Evolutionary conservation across 208 protist species (phyloP), one percentile per base, ranked within the genome.

Genomic region (Wallacemonas sp.): DNA sequence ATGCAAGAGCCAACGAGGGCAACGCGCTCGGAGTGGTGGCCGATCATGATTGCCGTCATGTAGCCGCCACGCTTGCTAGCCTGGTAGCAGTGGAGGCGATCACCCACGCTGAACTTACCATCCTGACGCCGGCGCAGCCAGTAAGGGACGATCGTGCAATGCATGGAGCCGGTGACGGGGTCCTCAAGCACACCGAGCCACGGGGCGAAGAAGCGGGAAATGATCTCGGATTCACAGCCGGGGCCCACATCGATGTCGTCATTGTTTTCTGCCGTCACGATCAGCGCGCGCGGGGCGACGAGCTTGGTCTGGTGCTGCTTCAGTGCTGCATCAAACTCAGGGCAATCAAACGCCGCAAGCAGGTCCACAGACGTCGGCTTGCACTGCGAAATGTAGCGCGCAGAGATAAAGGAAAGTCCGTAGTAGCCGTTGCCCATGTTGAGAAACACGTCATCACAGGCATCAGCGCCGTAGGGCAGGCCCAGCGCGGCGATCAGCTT

Each of bases 161-260:
- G 55, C 60, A 73, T 52, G 29, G 75, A 73, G 53, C 83, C 81
- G 8, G 87, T 84, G 21, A 93, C 87, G 19, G 80, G 73, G 62
- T 93, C 87, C 73, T 93, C 87, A 0, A 42, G 50, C 13, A 89
- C 57, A 50, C 87, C 83, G 42, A 76, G 42, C 76, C 79, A 86
- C 52, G 83, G 83, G 37, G 77, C 72, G 50, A 93, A 93, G 73
- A 89, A 81, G 61, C 87, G 83, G 21, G 87, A 87, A 21, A 88
- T 52, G 22, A 90, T 64, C 12, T 89, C 71, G 12, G 73, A 34
- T 38, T 66, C 61, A 41, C 58, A 58, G 17, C 75, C 69, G 9
- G 52, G 50, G 1, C 68, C 79, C n/a, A 34, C 44, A 12, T 44
- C 46, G 27, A 83, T 48, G 24, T 74, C 61, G 13, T 66, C 62